Evolutionary conservation across 257 asterid genomes (phyloP).

Genomic region (Solanum appendiculatum): DNA sequence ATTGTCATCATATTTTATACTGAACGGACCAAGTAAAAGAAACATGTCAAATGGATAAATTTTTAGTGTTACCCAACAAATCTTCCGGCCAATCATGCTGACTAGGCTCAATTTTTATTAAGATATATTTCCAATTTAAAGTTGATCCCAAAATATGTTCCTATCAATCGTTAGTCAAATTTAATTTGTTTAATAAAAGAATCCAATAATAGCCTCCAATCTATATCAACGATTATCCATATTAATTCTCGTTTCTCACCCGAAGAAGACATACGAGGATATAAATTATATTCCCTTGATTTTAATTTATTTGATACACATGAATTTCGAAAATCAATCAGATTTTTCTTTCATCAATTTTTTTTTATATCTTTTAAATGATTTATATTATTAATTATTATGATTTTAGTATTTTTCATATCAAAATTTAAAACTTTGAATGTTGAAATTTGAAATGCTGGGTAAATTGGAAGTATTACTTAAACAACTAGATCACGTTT

Average conservation of each 20-base stretch:
- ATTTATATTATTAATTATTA: no score
- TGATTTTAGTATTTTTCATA: no score
- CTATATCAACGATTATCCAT: background rate
- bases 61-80: background rate
- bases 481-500: background rate
- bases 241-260: background rate
- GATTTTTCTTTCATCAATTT: rapidly evolving
- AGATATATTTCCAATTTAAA: background rate
- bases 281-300: background rate
- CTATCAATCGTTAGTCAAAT: background rate
- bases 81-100: background rate
- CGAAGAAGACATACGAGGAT: background rate
- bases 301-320: background rate
- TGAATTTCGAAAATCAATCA: background rate
- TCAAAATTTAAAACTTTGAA: no score
- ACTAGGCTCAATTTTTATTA: no score
- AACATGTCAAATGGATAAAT: background rate
- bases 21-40: background rate
- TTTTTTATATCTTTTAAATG: no score
- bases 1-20: background rate
- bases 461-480: background rate
- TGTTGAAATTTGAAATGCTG: no score
- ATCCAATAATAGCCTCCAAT: background rate
- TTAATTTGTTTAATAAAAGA: background rate
- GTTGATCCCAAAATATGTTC: background rate